phyloP scores from a whole-genome alignment of 371 early-diverging fungal species.

The Rhizopus arrhizus region DNA sequence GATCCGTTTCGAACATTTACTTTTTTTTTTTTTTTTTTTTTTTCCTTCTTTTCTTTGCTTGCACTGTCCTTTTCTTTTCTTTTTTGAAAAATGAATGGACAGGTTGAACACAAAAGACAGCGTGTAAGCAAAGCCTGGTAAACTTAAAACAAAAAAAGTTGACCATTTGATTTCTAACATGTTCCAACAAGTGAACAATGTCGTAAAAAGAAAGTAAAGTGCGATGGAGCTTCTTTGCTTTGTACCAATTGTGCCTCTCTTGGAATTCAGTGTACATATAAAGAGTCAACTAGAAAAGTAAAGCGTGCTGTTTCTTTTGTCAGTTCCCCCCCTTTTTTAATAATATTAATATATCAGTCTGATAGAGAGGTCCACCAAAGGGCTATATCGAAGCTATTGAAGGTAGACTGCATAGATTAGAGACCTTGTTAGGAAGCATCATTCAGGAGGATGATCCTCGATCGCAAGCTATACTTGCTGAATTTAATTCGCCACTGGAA shows the following conservation, averaged over 20 bases:
- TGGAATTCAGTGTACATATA: conserved; percentile 40
- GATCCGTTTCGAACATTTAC: neutral
- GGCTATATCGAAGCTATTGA: conserved; percentile 79
- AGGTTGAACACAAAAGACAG: conserved; percentile 42
- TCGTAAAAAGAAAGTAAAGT: conserved; percentile 68
- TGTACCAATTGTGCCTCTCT: conserved; percentile 47
- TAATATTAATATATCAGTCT: neutral
- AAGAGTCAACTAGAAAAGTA: conserved; percentile 50
- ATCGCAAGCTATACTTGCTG: conserved; percentile 56
- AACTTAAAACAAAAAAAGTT: neutral
- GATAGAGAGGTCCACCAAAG: conserved; percentile 67
- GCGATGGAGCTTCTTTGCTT: conserved; percentile 55
- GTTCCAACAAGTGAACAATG: conserved; percentile 1
- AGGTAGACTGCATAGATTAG: conserved; percentile 64
- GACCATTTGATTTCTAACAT: neutral
- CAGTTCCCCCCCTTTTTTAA: too few species aligned
- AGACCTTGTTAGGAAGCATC: conserved; percentile 62
- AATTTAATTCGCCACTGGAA: conserved; percentile 57
- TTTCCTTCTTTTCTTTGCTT: neutral
- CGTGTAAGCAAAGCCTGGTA: conserved; percentile 55
- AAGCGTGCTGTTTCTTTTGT: neutral
- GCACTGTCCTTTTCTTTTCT: neutral
- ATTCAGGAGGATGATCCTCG: conserved; percentile 62
- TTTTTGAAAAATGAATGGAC: conserved; percentile 7
- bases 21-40: neutral